A percentile compares a stretch with the other conserved stretches of the same genome.
Evolutionary conservation across 768 basidiomycete species (phyloP).

Genomic region (Pluteus cervinus): DNA sequence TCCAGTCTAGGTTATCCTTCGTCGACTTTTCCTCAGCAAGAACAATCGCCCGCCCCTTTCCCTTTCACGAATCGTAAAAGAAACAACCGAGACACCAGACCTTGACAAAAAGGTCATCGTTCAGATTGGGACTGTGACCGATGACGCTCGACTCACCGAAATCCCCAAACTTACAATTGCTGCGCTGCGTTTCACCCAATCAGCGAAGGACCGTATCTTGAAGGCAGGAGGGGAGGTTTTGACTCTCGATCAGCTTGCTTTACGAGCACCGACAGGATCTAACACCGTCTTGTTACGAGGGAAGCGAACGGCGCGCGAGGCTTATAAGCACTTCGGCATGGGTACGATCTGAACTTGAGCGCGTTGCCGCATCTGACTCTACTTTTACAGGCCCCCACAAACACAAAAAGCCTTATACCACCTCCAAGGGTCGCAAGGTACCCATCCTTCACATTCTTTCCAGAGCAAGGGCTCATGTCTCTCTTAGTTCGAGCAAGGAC

Average conservation of each 20-base stretch:
- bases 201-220: constrained; percentile 91
- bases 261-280: constrained; percentile 89
- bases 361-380: neutral
- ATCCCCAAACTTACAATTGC: constrained; percentile 91
- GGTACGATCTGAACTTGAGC: constrained; percentile 31
- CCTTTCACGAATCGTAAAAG: constrained; percentile 85
- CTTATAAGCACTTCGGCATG: constrained; percentile 98
- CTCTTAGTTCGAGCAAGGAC: constrained; percentile 85
- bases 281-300: constrained; percentile 95
- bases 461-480: constrained; percentile 6
- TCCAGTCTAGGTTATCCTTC: constrained; percentile 73
- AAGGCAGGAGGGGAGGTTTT: constrained; percentile 92
- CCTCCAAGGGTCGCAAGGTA: constrained; percentile 94
- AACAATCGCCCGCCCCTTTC: constrained; percentile 96
- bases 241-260: constrained; percentile 95
- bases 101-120: constrained; percentile 82
- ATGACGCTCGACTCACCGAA: constrained; percentile 82
- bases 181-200: constrained; percentile 90
- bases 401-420: constrained; percentile 96
- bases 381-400: constrained; percentile 71
- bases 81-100: constrained; percentile 63
- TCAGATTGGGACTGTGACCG: constrained; percentile 87
- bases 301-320: constrained; percentile 89
- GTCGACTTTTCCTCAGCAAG: constrained; percentile 95
- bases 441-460: constrained; percentile 2